Base-by-base conservation (phyloP, 148 eudicot species). In the Chenopodium album region DNA sequence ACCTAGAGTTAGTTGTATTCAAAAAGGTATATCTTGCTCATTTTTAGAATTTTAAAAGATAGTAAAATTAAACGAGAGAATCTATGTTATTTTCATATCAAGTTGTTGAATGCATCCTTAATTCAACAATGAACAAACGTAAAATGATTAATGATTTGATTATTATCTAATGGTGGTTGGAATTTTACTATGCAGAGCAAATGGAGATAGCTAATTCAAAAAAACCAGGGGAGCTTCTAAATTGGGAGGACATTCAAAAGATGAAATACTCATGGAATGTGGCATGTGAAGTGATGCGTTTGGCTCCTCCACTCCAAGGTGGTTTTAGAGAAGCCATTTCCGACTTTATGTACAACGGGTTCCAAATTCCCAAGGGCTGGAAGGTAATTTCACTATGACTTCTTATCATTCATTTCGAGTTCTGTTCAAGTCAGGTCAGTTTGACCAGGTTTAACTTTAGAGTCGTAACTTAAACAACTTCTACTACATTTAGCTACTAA, bases 231-330 rank as follows among this genome's bases (percentile, higher is more conserved):
- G 88, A 86, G 54, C 37, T 46, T 37, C 31, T 86, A 59, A 85
- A 64, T 46, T 85, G 88, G 88, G 82, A 82, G 20, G 88, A 85
- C 69, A 71, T 82, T n/a, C 63, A 79, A 41, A 85, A 82, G 48
- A 85, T 85, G 85, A 85, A 82, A 63, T 82, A 85, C 65, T 82
- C 87, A 9, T 85, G 84, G 87, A 85, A 81, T 29, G 87, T 85
- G 9, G 87, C 84, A 4, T 81, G 76, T 81, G 84, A 82, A 82
- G 88, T 85, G 64, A 76, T 85, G 85, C 82, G 88, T 54, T 73
- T 86, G 11, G 81, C 71, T 44, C 88, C 88, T 26, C 84, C 86
- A 37, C 37, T 76, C 23, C 86, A 83, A 70, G 86, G 85, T 17
- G 84, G 66, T 17, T 86, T 83, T 23, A 83, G 86, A 28, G 84